Evolutionary conservation across 2,329 filamentous ascomycete species (phyloP).

Genomic region (Elsinoe arachidis): DNA sequence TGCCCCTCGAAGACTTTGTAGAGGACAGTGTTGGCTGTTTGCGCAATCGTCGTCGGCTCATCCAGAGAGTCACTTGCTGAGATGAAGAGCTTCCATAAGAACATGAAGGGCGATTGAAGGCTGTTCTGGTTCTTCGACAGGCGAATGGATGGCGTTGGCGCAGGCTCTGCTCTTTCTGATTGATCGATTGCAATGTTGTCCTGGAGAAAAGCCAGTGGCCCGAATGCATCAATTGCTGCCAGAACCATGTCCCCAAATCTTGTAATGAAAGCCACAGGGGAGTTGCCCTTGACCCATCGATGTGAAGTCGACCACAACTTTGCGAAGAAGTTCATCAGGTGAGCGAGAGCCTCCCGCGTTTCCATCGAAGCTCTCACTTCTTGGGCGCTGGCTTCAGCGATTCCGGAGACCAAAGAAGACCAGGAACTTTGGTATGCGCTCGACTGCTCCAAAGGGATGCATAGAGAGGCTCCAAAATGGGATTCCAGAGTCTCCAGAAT

Average conservation of each 20-base stretch:
- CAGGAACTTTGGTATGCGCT: constrained; percentile 23
- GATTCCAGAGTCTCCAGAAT: constrained; percentile 56
- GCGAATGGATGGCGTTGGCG: constrained; percentile 58
- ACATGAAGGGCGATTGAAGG: constrained; percentile 53
- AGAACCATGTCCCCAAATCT: constrained; percentile 44
- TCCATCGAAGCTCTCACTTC: constrained; percentile 85
- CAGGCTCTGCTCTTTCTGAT: constrained; percentile 51
- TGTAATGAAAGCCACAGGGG: constrained; percentile 35
- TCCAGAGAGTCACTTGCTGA: constrained; percentile 5
- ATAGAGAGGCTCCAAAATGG: constrained; percentile 43
- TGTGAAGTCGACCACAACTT: constrained; percentile 57
- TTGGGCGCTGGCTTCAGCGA: constrained; percentile 63
- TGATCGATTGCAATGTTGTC: constrained; percentile 46
- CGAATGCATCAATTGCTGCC: constrained; percentile 42
- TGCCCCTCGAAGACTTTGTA: constrained; percentile 9
- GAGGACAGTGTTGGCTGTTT: constrained; percentile 8
- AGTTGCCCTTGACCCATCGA: constrained; percentile 26
- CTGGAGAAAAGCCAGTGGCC: constrained; percentile 42
- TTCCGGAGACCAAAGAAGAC: constrained; percentile 48
- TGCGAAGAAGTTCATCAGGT: constrained; percentile 59
- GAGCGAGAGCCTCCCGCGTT: constrained; percentile 68
- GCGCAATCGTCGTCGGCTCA: not conserved
- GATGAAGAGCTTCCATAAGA: constrained; percentile 54
- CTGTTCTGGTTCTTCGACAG: constrained; percentile 42
- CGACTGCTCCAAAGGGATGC: constrained; percentile 24